Conservation (phyloP, 768 basidiomycete genomes). For the Podaxis sp. region DNA sequence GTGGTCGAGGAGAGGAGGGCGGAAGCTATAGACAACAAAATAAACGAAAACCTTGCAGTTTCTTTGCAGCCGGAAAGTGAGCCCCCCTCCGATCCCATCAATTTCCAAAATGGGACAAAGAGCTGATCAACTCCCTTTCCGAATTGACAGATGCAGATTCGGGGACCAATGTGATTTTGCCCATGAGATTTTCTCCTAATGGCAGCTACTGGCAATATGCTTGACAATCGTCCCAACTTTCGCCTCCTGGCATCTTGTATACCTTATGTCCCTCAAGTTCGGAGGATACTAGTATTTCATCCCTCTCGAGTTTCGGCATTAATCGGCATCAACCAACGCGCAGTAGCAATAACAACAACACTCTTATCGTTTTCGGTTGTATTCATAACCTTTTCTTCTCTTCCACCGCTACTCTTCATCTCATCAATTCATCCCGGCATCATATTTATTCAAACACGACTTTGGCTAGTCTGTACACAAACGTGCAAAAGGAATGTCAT, state of each 20-base stretch:
- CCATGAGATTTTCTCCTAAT: constrained; percentile 49
- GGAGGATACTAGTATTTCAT: neutral
- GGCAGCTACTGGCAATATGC: neutral
- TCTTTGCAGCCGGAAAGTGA: constrained; percentile 92
- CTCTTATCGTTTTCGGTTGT: neutral
- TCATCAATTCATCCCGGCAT: neutral
- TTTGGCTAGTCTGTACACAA: constrained; percentile 10
- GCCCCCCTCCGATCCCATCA: constrained; percentile 50
- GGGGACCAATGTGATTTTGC: constrained; percentile 87
- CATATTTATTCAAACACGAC: constrained; percentile 1
- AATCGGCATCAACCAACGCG: neutral
- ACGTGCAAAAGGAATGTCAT: neutral
- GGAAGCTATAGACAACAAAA: constrained; percentile 66
- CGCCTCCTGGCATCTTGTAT: constrained; percentile 5
- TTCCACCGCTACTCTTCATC: neutral
- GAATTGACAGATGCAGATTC: constrained; percentile 79
- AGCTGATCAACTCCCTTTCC: constrained; percentile 41
- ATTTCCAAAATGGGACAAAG: constrained; percentile 37
- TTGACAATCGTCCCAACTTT: neutral
- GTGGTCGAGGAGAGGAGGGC: constrained; percentile 48
- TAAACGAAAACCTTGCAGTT: constrained; percentile 89
- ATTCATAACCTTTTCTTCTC: neutral
- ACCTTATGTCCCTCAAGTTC: constrained; percentile 5
- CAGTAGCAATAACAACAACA: neutral
- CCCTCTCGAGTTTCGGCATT: neutral